Conservation (phyloP, 805 yeast genomes). For the Saccharomycopsis sp. region DNA sequence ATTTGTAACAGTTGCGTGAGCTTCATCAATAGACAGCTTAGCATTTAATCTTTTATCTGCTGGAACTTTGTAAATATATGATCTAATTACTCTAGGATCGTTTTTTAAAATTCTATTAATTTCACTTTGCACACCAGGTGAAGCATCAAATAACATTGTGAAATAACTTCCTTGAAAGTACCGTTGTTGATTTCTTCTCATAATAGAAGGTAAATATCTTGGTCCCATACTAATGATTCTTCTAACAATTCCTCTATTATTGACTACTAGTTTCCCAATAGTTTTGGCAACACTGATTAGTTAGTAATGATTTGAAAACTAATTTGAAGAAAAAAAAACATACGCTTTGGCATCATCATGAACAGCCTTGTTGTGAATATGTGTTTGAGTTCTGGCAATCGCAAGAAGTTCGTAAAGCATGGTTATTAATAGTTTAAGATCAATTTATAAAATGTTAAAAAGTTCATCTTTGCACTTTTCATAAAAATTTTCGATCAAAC, state of each 20-base stretch:
- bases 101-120: slow-evolving; percentile 66
- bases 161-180: slow-evolving; percentile 90
- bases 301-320: neutral
- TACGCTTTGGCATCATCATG: slow-evolving; percentile 54
- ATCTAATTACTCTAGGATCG: slow-evolving; percentile 87
- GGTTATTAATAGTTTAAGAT: neutral
- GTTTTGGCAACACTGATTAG: slow-evolving; percentile 38
- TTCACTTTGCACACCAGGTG: slow-evolving; percentile 79
- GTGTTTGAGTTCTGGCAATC: slow-evolving; percentile 52
- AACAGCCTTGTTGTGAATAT: slow-evolving; percentile 42
- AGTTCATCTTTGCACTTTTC: too few relatives aligned
- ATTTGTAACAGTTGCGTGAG: slow-evolving; percentile 3
- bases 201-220: slow-evolving; percentile 66
- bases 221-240: slow-evolving; percentile 72
- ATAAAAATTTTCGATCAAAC: too few relatives aligned
- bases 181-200: slow-evolving; percentile 76
- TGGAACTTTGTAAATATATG: slow-evolving; percentile 57
- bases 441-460: too few relatives aligned
- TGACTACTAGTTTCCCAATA: slow-evolving; percentile 70
- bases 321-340: slow-evolving; percentile 15
- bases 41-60: slow-evolving; percentile 41
- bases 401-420: slow-evolving; percentile 91
- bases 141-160: slow-evolving; percentile 75
- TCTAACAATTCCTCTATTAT: slow-evolving; percentile 91
- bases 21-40: slow-evolving; percentile 41